A percentile compares a stretch with the other conserved stretches of the same genome.
phyloP scores from a whole-genome alignment of 139 green algal genomes.

The Microglena sp. region DNA sequence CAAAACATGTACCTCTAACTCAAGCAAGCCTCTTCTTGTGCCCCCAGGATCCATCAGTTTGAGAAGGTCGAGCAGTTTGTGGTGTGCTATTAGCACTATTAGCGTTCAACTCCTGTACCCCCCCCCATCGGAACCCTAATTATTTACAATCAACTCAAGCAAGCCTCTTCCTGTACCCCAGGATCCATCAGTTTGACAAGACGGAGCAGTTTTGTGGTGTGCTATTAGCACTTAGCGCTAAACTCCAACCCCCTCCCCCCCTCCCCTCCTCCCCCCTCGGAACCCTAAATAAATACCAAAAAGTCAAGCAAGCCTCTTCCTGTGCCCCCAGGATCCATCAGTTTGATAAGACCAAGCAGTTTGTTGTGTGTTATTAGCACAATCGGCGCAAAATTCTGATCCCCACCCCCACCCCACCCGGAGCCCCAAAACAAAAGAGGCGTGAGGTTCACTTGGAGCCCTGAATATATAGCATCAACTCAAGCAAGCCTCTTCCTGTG shows the following conservation, averaged over 20 bases:
- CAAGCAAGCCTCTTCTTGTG: neutral
- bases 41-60: slow-evolving; percentile 84
- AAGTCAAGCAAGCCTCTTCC: no score
- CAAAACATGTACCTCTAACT: no score
- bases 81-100: no score
- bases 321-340: slow-evolving; percentile 75
- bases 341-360: slow-evolving; percentile 99
- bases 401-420: neutral
- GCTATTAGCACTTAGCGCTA: no score
- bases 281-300: neutral
- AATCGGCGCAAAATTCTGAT: no score
- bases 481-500: neutral
- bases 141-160: no score
- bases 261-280: neutral
- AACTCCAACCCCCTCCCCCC: no score
- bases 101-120: no score
- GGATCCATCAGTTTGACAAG: slow-evolving; percentile 82
- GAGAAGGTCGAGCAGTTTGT: slow-evolving; percentile 15
- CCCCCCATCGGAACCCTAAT: no score
- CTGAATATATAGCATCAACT: no score
- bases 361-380: slow-evolving; percentile 82
- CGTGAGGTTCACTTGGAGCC: no score
- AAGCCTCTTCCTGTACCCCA: slow-evolving; percentile 12
- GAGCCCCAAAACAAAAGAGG: neutral
- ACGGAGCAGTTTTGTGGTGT: neutral